Evolutionary conservation across 768 basidiomycete species (phyloP).

Genomic region (Leccinum fibrillosum): DNA sequence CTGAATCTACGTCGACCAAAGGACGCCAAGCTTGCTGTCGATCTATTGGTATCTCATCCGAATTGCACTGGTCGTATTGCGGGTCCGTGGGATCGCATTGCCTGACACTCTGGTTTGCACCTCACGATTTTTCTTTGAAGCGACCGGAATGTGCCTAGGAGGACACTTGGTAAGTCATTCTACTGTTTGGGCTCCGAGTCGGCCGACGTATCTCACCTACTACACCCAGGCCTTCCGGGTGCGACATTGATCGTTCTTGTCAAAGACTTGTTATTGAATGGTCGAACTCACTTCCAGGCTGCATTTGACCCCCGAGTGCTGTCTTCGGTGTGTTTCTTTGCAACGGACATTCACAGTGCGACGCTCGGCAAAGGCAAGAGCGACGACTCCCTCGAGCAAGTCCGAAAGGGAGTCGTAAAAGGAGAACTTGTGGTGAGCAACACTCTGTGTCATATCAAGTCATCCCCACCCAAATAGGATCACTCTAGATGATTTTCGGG

Average conservation of each 20-base stretch:
- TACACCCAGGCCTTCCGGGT: conserved; percentile 49
- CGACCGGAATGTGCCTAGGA: conserved; percentile 89
- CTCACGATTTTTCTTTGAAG: conserved; percentile 32
- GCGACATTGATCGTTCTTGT: conserved; percentile 9
- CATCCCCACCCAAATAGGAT: background rate
- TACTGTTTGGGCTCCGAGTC: background rate
- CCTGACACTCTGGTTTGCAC: background rate
- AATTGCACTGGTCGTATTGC: conserved; percentile 79
- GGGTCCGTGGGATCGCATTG: too few species aligned
- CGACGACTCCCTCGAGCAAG: conserved; percentile 77
- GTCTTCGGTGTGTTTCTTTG: conserved; percentile 90
- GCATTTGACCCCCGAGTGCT: conserved; percentile 85
- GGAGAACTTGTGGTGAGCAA: conserved; percentile 77
- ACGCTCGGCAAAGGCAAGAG: conserved; percentile 81
- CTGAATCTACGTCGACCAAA: conserved; percentile 26
- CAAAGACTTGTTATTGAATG: background rate
- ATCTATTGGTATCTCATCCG: conserved; percentile 64
- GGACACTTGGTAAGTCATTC: conserved; percentile 62
- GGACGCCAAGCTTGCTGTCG: conserved; percentile 78
- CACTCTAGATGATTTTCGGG: conserved; percentile 84
- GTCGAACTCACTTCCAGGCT: conserved; percentile 45
- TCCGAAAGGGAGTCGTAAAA: conserved; percentile 76
- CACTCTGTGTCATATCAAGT: background rate
- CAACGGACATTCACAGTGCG: conserved; percentile 88
- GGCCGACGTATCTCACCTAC: background rate